Percentiles rank a stretch among this genome's conserved stretches.
Evolutionary conservation across 331 rosid species (phyloP).

Genomic region (Stylosanthes scabra): DNA sequence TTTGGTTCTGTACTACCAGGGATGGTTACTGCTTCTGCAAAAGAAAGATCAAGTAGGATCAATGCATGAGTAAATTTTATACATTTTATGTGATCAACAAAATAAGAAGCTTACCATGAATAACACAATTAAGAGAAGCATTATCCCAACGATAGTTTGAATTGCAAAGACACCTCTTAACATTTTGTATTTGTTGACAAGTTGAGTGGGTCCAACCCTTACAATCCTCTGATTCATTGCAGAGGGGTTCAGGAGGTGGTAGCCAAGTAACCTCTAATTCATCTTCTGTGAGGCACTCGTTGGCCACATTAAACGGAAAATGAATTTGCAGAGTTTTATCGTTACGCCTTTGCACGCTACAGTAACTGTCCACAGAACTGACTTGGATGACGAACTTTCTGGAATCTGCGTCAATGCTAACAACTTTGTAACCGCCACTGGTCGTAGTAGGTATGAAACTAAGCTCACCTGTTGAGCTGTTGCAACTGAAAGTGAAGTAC

Average conservation of each 20-base stretch:
- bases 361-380: no score
- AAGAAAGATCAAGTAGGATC: neutral
- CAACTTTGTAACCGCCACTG: neutral
- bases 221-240: constrained; percentile 33
- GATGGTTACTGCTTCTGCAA: neutral
- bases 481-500: constrained; percentile 6
- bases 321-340: neutral
- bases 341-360: neutral
- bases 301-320: constrained; percentile 11
- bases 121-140: constrained; percentile 13
- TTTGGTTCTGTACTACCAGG: neutral
- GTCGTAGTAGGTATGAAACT: neutral
- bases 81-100: no score
- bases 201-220: constrained; percentile 42
- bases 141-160: constrained; percentile 36
- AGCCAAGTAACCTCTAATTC: constrained; percentile 37
- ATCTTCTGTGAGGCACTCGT: no score
- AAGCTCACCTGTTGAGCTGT: neutral
- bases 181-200: constrained; percentile 17
- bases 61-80: no score
- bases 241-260: constrained; percentile 40
- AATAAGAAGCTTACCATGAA: constrained; percentile 27
- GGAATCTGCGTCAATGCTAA: neutral
- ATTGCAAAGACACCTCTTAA: constrained; percentile 39
- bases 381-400: constrained; percentile 29